Percentiles rank a stretch among this genome's conserved stretches.
Evolutionary conservation across 257 asterid genomes (phyloP).

Genomic region (Solanum gracilifrons): DNA sequence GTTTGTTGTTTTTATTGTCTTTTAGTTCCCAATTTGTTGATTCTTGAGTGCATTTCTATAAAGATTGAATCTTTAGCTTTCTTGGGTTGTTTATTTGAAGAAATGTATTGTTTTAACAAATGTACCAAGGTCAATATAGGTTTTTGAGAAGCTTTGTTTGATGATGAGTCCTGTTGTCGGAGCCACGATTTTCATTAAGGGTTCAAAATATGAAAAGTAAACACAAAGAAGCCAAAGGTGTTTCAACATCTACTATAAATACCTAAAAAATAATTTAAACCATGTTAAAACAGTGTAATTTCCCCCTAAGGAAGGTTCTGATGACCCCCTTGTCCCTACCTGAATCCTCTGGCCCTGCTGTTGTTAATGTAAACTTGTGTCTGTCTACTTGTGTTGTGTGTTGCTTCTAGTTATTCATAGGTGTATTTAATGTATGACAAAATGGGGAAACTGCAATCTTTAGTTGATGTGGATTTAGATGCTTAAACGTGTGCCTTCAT

Average conservation of each 20-base stretch:
- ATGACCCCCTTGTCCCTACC: not conserved
- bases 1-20: slow-evolving; percentile 16
- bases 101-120: not conserved
- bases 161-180: not conserved
- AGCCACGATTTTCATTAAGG: not conserved
- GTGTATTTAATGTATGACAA: not conserved
- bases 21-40: not conserved
- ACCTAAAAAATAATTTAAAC: not conserved
- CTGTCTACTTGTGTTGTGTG: not conserved
- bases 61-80: not conserved
- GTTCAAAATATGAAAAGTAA: not conserved
- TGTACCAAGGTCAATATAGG: not conserved
- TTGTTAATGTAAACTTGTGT: not conserved
- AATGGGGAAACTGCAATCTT: not conserved
- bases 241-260: not conserved
- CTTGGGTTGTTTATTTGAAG: not conserved
- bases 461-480: not conserved
- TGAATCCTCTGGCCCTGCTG: not conserved
- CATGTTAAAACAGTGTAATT: not conserved
- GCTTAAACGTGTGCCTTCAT: not conserved
- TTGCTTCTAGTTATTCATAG: not conserved
- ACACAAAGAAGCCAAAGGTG: not conserved
- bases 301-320: not conserved
- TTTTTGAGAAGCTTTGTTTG: not conserved
- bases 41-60: not conserved